Base-by-base conservation (phyloP, 2,329 filamentous ascomycete species). In the Pseudocercospora crystallina region DNA sequence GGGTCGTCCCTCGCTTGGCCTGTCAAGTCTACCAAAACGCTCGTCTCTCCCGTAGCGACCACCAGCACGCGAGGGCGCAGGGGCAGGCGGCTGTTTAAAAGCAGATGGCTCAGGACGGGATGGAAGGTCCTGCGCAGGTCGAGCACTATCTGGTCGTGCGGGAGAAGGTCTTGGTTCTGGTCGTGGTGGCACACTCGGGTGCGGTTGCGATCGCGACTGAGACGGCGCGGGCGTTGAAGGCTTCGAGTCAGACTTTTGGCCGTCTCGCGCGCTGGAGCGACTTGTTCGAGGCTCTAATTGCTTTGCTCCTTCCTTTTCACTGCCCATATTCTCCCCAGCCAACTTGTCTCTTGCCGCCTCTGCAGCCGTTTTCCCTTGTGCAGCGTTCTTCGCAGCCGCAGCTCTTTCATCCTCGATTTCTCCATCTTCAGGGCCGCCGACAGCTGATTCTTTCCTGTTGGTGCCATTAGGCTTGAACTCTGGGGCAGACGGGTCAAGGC, bases 391-490 rank as follows among this genome's bases (percentile, higher is more conserved):
- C 50, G 39, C 56, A 37, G 39, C 58, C 39, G 53, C 42, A n/a
- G 33, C 54, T 68, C 73, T 82, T 31, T 73, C 75, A 60, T 89
- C 86, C 56, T 83, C 81, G 17, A 89, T 85, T 65, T 90, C 86
- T 14, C 86, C 86, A 63, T 90, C 86, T 65, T 90, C 86, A 46
- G 82, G 53, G 5, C 53, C 57, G 14, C 54, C 61, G 36, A 50
- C 53, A 11, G 46, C 54, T n/a, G 58, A 57, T 12, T 54, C 58
- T 43, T 65, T 66, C n/a, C 56, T 56, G 55, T 51, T 68, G 29
- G 65, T 57, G 12, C 58, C 47, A 29, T 47, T 59, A 4, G 85
- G 82, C 62, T 82, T 85, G 68, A 89, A 89, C 31, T 87, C 81
- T 9, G 77, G 66, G 8, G 85, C 86, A 12, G 75, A 79, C 12